These are phyloP conservation scores for Heimioporus sp. DNA, from an alignment of 768 basidiomycete species.

Conservation along the genomic window DNA sequence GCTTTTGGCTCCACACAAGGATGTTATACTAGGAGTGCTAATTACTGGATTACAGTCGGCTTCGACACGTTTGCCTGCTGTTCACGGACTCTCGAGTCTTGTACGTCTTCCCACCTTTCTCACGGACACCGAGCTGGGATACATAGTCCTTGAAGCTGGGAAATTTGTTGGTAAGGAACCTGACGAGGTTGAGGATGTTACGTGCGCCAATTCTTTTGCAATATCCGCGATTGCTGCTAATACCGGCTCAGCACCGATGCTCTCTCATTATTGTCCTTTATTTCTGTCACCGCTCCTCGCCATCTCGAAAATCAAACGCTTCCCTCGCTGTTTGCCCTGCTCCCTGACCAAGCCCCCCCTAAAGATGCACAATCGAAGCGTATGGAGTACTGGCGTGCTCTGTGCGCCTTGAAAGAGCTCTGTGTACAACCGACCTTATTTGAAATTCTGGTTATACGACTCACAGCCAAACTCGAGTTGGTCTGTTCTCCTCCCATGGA, in stretches of 20 bases:
- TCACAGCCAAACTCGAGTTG: slow-evolving; percentile 74
- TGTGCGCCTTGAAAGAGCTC: slow-evolving; percentile 67
- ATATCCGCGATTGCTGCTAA: neutral
- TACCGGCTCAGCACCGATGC: slow-evolving; percentile 47
- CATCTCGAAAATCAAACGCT: slow-evolving; percentile 74
- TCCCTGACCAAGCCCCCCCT: slow-evolving; percentile 67
- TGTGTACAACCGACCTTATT: slow-evolving; percentile 79
- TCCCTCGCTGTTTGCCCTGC: slow-evolving; percentile 70
- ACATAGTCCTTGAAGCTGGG: slow-evolving; percentile 73
- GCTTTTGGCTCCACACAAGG: slow-evolving; percentile 62
- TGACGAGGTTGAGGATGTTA: slow-evolving; percentile 55
- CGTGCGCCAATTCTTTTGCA: slow-evolving; percentile 28
- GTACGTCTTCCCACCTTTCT: slow-evolving; percentile 64
- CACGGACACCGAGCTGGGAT: slow-evolving; percentile 70
- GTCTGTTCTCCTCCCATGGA: slow-evolving; percentile 42
- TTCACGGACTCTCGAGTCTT: slow-evolving; percentile 65
- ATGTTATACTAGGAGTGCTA: slow-evolving; percentile 67
- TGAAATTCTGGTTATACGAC: slow-evolving; percentile 74
- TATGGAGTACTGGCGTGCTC: slow-evolving; percentile 61
- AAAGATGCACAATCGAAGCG: slow-evolving; percentile 54
- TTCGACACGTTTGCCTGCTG: slow-evolving; percentile 53
- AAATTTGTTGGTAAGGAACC: slow-evolving; percentile 54
- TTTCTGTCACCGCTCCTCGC: slow-evolving; percentile 57
- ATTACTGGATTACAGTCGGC: slow-evolving; percentile 54
- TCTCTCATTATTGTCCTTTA: slow-evolving; percentile 59